A percentile compares a stretch with the other conserved stretches of the same genome.
Evolutionary conservation across 805 yeast genomes (phyloP).

Genomic region (Clavispora santaluciae): DNA sequence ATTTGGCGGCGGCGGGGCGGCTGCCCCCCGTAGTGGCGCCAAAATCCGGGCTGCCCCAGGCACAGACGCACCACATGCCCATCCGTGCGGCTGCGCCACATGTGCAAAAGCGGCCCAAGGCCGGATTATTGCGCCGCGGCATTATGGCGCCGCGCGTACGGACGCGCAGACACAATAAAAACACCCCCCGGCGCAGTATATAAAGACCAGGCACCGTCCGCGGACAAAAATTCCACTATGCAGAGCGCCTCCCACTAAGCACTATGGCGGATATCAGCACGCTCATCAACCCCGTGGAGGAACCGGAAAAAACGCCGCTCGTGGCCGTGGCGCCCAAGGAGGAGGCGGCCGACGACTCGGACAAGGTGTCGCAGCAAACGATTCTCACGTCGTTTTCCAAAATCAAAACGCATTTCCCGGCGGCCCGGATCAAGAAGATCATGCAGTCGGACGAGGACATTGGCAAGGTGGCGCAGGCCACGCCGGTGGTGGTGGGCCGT

Average conservation of each 20-base stretch:
- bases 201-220: slow-evolving; percentile 11
- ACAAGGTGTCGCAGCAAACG: slow-evolving; percentile 26
- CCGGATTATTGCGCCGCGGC: too few relatives aligned
- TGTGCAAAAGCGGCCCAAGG: too few relatives aligned
- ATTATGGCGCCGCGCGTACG: background rate
- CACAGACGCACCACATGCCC: too few relatives aligned
- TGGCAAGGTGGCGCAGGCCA: slow-evolving; percentile 97
- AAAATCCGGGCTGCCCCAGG: too few relatives aligned
- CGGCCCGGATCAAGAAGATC: slow-evolving; percentile 90
- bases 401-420: slow-evolving; percentile 81
- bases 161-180: slow-evolving; percentile 1
- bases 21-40: too few relatives aligned
- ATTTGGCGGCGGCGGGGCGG: too few relatives aligned
- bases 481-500: slow-evolving; percentile 96
- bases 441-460: slow-evolving; percentile 99
- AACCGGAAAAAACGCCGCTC: slow-evolving; percentile 13
- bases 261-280: slow-evolving; percentile 24
- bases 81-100: too few relatives aligned
- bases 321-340: slow-evolving; percentile 2
- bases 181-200: slow-evolving; percentile 6
- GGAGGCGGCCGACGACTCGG: background rate
- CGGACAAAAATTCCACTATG: slow-evolving; percentile 6
- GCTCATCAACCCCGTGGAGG: slow-evolving; percentile 24
- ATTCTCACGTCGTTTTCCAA: slow-evolving; percentile 37
- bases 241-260: slow-evolving; percentile 8